A percentile compares a stretch with the other conserved stretches of the same genome.
phyloP scores from a whole-genome alignment of 139 green algal species.

The Chlamydomonas applanata region DNA sequence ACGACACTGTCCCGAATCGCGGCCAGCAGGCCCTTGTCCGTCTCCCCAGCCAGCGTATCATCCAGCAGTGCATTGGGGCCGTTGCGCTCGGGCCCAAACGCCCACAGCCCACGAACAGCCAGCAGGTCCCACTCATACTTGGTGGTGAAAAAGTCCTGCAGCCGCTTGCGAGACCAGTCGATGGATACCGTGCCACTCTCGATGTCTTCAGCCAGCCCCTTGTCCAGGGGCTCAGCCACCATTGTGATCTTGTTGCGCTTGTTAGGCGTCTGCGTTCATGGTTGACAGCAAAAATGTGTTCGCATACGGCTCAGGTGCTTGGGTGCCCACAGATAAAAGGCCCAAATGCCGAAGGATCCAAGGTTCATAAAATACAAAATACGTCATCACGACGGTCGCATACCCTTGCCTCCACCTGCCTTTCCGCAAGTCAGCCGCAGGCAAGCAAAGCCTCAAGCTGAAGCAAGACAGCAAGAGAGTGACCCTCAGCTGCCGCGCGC shows the following conservation, averaged over 20 bases:
- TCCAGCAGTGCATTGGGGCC: conserved; percentile 95
- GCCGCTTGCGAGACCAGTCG: conserved; percentile 66
- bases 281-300: not conserved
- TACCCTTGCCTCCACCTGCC: no score
- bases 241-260: conserved; percentile 92
- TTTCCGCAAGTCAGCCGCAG: no score
- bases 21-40: conserved; percentile 88
- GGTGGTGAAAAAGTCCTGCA: conserved; percentile 75
- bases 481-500: no score
- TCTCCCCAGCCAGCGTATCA: conserved; percentile 89
- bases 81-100: conserved; percentile 87
- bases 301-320: no score
- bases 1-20: conserved; percentile 83
- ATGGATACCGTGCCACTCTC: conserved; percentile 65
- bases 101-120: conserved; percentile 91
- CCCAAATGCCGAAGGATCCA: no score
- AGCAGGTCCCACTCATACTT: conserved; percentile 97
- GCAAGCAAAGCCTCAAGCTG: no score
- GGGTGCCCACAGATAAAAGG: no score
- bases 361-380: no score
- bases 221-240: conserved; percentile 95
- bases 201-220: conserved; percentile 90
- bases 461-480: conserved; percentile 90
- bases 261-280: conserved; percentile 75
- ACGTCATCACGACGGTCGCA: no score